Evolutionary conservation across 495 filamentous ascomycete species (phyloP).

Genomic region (Sporormia fimetaria): DNA sequence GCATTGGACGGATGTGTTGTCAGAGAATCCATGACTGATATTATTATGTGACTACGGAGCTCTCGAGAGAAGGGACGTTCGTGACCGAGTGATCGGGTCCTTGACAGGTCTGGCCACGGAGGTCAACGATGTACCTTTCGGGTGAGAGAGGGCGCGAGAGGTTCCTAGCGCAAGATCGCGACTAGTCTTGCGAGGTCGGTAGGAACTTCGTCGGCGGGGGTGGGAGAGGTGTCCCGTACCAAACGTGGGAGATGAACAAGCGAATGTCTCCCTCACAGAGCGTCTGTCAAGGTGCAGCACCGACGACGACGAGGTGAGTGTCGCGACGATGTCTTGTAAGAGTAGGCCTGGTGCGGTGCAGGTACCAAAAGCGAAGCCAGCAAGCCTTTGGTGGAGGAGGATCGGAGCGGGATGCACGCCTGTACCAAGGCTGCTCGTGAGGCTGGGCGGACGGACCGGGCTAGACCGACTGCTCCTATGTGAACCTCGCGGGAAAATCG

Average conservation of each 20-base stretch:
- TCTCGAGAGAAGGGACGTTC: not conserved
- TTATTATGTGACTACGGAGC: no score
- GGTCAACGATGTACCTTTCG: not conserved
- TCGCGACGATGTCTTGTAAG: not conserved
- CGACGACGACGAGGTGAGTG: no score
- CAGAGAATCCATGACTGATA: constrained; percentile 38
- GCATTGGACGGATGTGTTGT: constrained; percentile 83
- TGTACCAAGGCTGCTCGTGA: constrained; percentile 7
- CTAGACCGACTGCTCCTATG: no score
- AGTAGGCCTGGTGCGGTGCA: not conserved
- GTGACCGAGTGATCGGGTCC: not conserved
- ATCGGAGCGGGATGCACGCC: no score
- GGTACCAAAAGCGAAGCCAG: constrained; percentile 21
- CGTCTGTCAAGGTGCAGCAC: no score
- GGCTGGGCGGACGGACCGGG: constrained; percentile 1
- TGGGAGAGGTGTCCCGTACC: constrained; percentile 48
- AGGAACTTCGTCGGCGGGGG: constrained; percentile 2
- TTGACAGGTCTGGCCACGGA: constrained; percentile 1
- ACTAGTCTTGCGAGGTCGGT: constrained; percentile 3
- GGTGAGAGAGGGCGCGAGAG: not conserved
- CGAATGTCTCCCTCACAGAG: constrained; percentile 87
- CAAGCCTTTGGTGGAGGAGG: constrained; percentile 19
- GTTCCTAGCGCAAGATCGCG: constrained; percentile 18
- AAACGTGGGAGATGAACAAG: constrained; percentile 88
- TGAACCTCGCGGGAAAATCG: no score